Evolutionary conservation across 768 basidiomycete species (phyloP).

Genomic region (Termitomyces sp.): DNA sequence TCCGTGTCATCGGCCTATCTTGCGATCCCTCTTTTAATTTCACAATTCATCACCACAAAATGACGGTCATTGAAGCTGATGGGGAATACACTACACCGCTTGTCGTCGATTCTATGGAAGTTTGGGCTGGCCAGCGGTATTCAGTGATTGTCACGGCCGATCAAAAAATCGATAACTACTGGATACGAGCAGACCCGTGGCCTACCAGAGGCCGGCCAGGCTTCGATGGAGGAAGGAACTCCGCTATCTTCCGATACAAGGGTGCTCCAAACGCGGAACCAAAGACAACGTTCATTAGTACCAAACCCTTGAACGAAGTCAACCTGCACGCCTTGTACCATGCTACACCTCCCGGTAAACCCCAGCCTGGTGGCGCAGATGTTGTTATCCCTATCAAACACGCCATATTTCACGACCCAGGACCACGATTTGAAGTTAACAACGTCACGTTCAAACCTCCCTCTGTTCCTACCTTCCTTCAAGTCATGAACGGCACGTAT

Average conservation of each 20-base stretch:
- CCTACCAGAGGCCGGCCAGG: neutral
- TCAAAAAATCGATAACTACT: conserved; percentile 4
- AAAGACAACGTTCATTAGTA: neutral
- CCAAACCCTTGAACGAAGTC: neutral
- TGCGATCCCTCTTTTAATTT: conserved; percentile 6
- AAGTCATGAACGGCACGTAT: conserved; percentile 37
- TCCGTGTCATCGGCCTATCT: conserved; percentile 5
- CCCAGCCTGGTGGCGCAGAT: conserved; percentile 1
- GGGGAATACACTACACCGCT: conserved; percentile 1
- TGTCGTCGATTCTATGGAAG: conserved; percentile 2
- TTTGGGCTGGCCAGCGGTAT: conserved; percentile 6
- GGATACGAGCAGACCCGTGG: conserved; percentile 2
- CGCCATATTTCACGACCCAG: neutral
- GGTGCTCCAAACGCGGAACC: neutral
- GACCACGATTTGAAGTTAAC: conserved; percentile 23
- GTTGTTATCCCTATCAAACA: conserved; percentile 2
- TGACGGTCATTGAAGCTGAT: conserved; percentile 5
- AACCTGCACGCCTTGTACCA: neutral
- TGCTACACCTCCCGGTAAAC: neutral
- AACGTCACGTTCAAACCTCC: conserved; percentile 27
- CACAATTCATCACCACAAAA: conserved; percentile 1
- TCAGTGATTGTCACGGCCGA: conserved; percentile 2
- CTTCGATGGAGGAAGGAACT: conserved; percentile 5
- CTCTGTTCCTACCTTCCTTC: conserved; percentile 15
- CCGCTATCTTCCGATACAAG: conserved; percentile 3